Evolutionary conservation across 306 rosid genomes (phyloP).

Genomic region (Vigna trinervia): DNA sequence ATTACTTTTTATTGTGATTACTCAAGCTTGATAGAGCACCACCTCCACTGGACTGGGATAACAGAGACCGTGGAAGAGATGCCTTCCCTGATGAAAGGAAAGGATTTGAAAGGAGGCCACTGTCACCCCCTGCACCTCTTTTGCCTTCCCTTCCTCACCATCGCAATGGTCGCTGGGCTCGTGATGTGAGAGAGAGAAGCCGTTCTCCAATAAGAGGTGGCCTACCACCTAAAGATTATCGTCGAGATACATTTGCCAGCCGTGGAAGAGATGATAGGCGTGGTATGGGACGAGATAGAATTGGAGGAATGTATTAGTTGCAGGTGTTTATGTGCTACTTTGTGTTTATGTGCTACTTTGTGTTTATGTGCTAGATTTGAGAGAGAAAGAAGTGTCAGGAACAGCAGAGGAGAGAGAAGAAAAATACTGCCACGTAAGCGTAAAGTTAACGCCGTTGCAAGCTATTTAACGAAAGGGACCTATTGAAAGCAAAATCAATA

Average conservation of each 20-base stretch:
- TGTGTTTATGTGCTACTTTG: too few species aligned
- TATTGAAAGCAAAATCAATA: too few species aligned
- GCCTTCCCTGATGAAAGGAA: slow-evolving; percentile 67
- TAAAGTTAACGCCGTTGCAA: too few species aligned
- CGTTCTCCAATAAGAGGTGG: slow-evolving; percentile 76
- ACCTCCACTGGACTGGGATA: slow-evolving; percentile 66
- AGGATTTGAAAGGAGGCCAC: slow-evolving; percentile 78
- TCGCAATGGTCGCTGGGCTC: slow-evolving; percentile 64
- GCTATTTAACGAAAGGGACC: too few species aligned
- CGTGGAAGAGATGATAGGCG: slow-evolving; percentile 72
- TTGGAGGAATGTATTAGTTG: slow-evolving; percentile 71
- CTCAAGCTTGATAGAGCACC: slow-evolving; percentile 62
- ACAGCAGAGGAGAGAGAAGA: too few species aligned
- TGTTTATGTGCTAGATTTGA: too few species aligned
- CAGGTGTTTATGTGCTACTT: slow-evolving; percentile 9
- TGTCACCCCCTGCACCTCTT: slow-evolving; percentile 66
- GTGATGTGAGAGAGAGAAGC: slow-evolving; percentile 78
- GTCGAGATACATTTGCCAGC: slow-evolving; percentile 55
- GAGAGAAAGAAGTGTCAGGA: too few species aligned
- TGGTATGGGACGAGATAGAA: slow-evolving; percentile 66
- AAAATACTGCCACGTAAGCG: too few species aligned
- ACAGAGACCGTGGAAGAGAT: slow-evolving; percentile 76
- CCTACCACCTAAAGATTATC: slow-evolving; percentile 68
- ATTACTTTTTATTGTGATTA: neutral
- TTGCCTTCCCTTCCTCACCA: slow-evolving; percentile 57